These are phyloP conservation scores for Escovopsis sp. DNA, from an alignment of 2,329 filamentous ascomycete genomes.

Conservation along the genomic window DNA sequence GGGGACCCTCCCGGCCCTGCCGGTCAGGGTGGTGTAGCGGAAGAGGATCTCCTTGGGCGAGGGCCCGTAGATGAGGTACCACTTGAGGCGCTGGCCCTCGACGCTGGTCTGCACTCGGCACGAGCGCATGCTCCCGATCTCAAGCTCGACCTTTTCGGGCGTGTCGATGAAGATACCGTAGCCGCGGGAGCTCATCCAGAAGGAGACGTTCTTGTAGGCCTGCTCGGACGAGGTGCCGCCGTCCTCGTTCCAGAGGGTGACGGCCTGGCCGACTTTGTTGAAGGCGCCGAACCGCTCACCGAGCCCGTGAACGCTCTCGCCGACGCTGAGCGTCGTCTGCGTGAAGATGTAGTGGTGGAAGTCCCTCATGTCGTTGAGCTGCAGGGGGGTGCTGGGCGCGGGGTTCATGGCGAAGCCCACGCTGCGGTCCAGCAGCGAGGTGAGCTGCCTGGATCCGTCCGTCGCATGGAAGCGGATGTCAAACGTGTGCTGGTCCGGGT, in stretches of 20 bases:
- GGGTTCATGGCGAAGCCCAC: slow-evolving; percentile 24
- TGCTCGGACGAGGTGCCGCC: slow-evolving; percentile 55
- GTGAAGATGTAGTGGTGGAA: slow-evolving; percentile 42
- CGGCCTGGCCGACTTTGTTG: slow-evolving; percentile 58
- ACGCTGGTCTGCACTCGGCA: slow-evolving; percentile 56
- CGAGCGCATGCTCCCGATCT: slow-evolving; percentile 60
- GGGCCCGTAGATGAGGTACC: slow-evolving; percentile 58
- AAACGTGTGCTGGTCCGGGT: slow-evolving; percentile 22
- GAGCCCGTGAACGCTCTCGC: slow-evolving; percentile 58
- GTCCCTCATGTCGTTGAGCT: slow-evolving; percentile 22
- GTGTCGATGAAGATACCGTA: slow-evolving; percentile 67
- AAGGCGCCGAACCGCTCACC: slow-evolving; percentile 65
- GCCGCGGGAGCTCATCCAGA: slow-evolving; percentile 56
- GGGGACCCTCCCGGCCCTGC: slow-evolving; percentile 48
- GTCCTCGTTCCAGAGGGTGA: slow-evolving; percentile 50
- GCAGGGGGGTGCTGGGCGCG: slow-evolving; percentile 19
- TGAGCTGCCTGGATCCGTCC: slow-evolving; percentile 22
- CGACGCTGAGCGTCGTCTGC: slow-evolving; percentile 38
- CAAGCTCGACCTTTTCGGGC: slow-evolving; percentile 53
- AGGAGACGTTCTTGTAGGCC: slow-evolving; percentile 58
- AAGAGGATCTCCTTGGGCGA: slow-evolving; percentile 57
- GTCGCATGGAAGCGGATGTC: slow-evolving; percentile 24
- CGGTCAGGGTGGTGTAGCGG: slow-evolving; percentile 53
- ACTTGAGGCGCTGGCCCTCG: slow-evolving; percentile 54
- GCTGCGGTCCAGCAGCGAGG: slow-evolving; percentile 23